phyloP scores from a whole-genome alignment of 306 rosid genomes.

The Corylus americana region DNA sequence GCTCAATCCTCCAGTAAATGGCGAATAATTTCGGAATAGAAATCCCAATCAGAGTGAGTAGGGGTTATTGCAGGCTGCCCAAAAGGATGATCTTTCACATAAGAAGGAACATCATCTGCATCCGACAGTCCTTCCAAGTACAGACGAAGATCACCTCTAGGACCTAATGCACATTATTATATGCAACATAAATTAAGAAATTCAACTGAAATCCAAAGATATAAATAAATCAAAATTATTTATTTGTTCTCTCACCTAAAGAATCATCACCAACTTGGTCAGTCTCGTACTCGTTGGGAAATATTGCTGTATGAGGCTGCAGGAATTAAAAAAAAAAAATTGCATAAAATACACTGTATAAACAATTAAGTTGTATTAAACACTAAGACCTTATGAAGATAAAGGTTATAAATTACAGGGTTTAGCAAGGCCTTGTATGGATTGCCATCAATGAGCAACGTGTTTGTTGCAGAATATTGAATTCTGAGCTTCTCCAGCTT shows the following conservation, averaged over 20 bases:
- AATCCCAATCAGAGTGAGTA: conserved; percentile 30
- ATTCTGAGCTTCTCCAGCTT: conserved; percentile 13
- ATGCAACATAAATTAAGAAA: no score
- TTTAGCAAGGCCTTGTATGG: conserved; percentile 42
- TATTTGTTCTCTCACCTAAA: conserved; percentile 12
- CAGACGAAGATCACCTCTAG: conserved; percentile 25
- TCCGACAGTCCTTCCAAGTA: conserved; percentile 32
- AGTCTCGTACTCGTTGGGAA: conserved; percentile 20
- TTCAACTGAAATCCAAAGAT: no score
- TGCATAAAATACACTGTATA: background rate
- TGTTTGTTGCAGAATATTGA: conserved; percentile 19
- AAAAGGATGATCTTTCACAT: conserved; percentile 26
- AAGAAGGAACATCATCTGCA: conserved; percentile 33
- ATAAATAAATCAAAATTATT: no score
- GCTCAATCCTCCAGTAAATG: background rate
- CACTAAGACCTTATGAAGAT: background rate
- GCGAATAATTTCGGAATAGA: conserved; percentile 22
- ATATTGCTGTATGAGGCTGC: conserved; percentile 32
- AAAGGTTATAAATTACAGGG: conserved; percentile 15
- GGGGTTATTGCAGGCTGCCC: conserved; percentile 34
- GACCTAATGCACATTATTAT: conserved; percentile 4
- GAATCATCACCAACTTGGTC: conserved; percentile 8
- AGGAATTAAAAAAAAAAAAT: background rate
- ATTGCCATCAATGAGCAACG: conserved; percentile 29
- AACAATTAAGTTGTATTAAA: no score